Evolutionary conservation across 1,284 basidiomycete species (phyloP), one percentile per base, ranked within the genome.

Genomic region (Xanthoconium separans): DNA sequence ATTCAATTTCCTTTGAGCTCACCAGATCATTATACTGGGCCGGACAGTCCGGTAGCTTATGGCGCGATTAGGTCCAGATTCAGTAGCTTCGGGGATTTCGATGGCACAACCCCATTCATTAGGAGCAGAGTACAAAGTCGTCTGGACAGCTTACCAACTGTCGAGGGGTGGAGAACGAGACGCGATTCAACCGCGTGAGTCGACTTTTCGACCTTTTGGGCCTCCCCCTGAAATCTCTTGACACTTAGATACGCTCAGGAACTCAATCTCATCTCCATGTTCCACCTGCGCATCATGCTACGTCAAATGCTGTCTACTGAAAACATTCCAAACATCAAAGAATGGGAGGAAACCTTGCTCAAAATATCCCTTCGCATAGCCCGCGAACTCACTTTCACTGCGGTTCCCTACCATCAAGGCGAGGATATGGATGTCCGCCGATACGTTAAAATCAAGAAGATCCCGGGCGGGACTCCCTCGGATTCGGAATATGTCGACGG

Each of bases 401-500:
- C 87, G 15, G 74, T 86, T 47, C 85, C 87, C 31, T 82, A 89
- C 62, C 80, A 86, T 6, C 85, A 90, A 70, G 88, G 89, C 3
- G 91, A 93, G 50, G 95, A 97, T 64, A 95, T 97, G 81, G 96
- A 99, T 70, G 89, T 98, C 20, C 82, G 96, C 45, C 83, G 90
- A 29, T 98, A 97, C 63, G 93, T 99, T 60, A 99, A 99, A 77
- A 95, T 99, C 73, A 99, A 99, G 77, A 96, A 97, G 72, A 91
- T 99, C 18, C 95, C 97, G 0, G 97, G 97, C 13, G 97, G 97
- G 12, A 79, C 82, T 48, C 94, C 95, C 34, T 82, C 78, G 31
- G 94, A 99, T 69, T 97, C 93, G 12, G 95, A 98, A 76, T 99
- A 96, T 65, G 92, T 99, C 47, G 92, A 96, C 59, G 97, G 97